A percentile compares a stretch with the other conserved stretches of the same genome.
Conservation (phyloP, 768 basidiomycete genomes). For the Agaricus subrufescens region DNA sequence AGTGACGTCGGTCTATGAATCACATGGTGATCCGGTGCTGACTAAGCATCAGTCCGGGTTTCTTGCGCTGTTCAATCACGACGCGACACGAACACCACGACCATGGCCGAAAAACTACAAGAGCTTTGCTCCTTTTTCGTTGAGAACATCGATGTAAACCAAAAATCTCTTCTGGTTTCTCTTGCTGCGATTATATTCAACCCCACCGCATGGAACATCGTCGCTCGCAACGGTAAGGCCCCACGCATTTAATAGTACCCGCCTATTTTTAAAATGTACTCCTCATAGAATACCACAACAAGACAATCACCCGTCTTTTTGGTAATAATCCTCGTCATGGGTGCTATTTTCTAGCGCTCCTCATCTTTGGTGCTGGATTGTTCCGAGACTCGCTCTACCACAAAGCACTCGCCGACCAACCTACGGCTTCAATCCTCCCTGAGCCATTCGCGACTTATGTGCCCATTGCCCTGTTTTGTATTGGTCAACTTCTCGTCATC, state of each 20-base stretch:
- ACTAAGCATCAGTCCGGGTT: background rate
- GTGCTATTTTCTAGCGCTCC: constrained; percentile 80
- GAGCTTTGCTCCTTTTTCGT: constrained; percentile 7
- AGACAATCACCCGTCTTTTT: constrained; percentile 81
- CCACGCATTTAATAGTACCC: background rate
- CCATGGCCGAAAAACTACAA: constrained; percentile 3
- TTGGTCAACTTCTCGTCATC: constrained; percentile 83
- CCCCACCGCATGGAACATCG: constrained; percentile 93
- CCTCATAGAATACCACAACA: constrained; percentile 62
- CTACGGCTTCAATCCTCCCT: constrained; percentile 59
- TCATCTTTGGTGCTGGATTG: constrained; percentile 85
- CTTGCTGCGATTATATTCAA: constrained; percentile 82
- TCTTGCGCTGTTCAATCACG: background rate
- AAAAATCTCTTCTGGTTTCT: constrained; percentile 61
- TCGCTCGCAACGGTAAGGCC: constrained; percentile 80
- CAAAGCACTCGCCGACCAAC: constrained; percentile 72
- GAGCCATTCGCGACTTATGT: constrained; percentile 58
- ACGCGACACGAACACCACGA: background rate
- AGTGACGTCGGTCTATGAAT: background rate
- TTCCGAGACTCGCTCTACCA: constrained; percentile 82
- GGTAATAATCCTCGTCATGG: constrained; percentile 69
- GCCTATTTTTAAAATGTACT: background rate
- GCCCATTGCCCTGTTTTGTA: constrained; percentile 53
- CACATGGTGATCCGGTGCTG: background rate
- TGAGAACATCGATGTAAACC: constrained; percentile 49